These are phyloP conservation scores for Zygoascus ofunaensis DNA, from an alignment of 805 yeast genomes.

Conservation along the genomic window DNA sequence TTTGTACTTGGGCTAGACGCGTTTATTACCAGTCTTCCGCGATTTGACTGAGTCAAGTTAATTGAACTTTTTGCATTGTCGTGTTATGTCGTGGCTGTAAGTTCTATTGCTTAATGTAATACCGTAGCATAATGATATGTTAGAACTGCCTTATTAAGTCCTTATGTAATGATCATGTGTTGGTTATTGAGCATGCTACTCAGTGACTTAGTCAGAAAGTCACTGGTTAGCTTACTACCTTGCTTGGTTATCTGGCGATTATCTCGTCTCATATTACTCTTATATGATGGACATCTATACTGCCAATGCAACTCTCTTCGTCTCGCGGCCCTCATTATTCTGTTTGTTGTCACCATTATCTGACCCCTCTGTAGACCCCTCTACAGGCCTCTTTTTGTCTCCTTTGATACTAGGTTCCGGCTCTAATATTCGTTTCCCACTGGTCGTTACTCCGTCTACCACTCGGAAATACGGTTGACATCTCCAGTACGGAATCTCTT, in stretches of 20 bases:
- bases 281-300: slow-evolving; percentile 1
- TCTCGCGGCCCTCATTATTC: no score
- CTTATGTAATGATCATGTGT: no score
- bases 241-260: no score
- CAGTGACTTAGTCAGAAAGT: no score
- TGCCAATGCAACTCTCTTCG: background rate
- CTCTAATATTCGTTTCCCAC: slow-evolving; percentile 18
- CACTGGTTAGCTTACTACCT: no score
- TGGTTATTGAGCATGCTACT: no score
- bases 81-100: background rate
- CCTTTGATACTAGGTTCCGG: background rate
- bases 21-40: slow-evolving; percentile 30
- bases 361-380: background rate
- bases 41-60: slow-evolving; percentile 15
- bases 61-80: background rate
- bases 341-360: no score
- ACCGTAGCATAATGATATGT: no score
- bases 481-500: slow-evolving; percentile 86
- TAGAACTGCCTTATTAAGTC: no score
- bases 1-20: slow-evolving; percentile 51
- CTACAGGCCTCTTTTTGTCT: background rate
- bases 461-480: slow-evolving; percentile 91
- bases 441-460: slow-evolving; percentile 58
- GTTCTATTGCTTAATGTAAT: no score
- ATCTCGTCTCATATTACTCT: no score